phyloP scores from a whole-genome alignment of 495 filamentous ascomycete species.

The Hypoxylon trugodes region DNA sequence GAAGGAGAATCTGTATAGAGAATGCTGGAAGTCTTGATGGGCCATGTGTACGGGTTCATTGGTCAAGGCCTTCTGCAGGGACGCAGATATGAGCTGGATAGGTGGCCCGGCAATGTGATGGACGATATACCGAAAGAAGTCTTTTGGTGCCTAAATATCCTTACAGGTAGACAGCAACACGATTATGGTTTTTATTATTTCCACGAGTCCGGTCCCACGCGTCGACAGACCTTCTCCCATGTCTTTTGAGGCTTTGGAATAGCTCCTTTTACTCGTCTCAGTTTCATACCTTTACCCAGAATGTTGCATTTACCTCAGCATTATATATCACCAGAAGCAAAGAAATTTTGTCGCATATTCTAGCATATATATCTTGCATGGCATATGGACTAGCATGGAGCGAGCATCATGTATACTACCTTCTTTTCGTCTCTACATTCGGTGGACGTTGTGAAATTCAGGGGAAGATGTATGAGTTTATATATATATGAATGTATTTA shows the following conservation, averaged over 20 bases:
- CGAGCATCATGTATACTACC: conserved; percentile 22
- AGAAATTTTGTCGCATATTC: conserved; percentile 5
- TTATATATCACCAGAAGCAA: conserved; percentile 4
- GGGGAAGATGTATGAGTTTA: conserved; percentile 3
- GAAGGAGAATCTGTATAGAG: background rate
- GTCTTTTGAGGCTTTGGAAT: background rate
- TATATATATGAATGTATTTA: conserved; percentile 7
- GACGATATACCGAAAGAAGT: background rate
- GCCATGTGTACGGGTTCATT: conserved; percentile 1
- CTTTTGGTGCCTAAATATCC: background rate
- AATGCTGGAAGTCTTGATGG: background rate
- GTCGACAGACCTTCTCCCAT: background rate
- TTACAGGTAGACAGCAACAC: conserved; percentile 18
- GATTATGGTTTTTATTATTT: conserved; percentile 3
- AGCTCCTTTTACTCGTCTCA: conserved; percentile 1
- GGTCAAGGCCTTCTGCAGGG: conserved; percentile 30
- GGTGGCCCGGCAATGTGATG: background rate
- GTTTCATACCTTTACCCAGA: conserved; percentile 3
- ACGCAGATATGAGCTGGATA: conserved; percentile 6
- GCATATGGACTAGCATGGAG: conserved; percentile 31
- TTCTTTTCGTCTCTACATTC: background rate
- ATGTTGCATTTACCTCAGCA: conserved; percentile 23
- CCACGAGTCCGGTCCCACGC: background rate
- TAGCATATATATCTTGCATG: conserved; percentile 20
- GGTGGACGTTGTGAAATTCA: background rate